Conservation (phyloP, 129 eudicot genomes). For the Chrysanthemum makinoi region DNA sequence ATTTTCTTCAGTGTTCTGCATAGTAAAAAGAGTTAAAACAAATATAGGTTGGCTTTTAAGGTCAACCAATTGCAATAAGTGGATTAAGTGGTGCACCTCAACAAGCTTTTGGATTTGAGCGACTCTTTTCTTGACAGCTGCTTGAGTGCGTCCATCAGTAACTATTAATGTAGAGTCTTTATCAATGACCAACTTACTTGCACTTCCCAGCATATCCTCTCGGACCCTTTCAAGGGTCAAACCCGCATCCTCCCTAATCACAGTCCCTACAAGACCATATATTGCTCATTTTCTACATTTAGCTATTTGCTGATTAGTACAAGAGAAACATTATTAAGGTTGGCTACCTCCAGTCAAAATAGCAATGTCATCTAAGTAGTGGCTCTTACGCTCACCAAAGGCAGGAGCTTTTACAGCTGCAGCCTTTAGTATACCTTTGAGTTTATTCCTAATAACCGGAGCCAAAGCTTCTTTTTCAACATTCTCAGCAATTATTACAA, state of each 20-base stretch:
- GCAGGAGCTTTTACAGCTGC: constrained; percentile 95
- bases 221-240: constrained; percentile 58
- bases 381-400: constrained; percentile 83
- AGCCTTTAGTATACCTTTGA: constrained; percentile 72
- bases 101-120: constrained; percentile 65
- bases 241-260: constrained; percentile 74
- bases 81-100: constrained; percentile 45
- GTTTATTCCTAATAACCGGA: constrained; percentile 76
- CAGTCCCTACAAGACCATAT: constrained; percentile 55
- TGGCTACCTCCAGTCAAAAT: constrained; percentile 79
- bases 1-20: constrained; percentile 60
- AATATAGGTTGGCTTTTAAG: not conserved
- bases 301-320: too few relatives aligned
- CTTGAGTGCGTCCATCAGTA: constrained; percentile 80
- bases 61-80: not conserved
- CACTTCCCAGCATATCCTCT: constrained; percentile 65
- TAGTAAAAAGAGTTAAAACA: not conserved
- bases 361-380: constrained; percentile 87
- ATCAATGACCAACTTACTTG: constrained; percentile 66
- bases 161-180: constrained; percentile 83
- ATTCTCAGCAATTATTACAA: constrained; percentile 76
- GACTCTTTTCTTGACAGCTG: constrained; percentile 61
- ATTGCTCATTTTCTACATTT: not conserved
- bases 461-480: constrained; percentile 88
- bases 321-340: not conserved